Base-by-base conservation (phyloP, 192 early-diverging fungal species). In the Piromyces finnis region DNA sequence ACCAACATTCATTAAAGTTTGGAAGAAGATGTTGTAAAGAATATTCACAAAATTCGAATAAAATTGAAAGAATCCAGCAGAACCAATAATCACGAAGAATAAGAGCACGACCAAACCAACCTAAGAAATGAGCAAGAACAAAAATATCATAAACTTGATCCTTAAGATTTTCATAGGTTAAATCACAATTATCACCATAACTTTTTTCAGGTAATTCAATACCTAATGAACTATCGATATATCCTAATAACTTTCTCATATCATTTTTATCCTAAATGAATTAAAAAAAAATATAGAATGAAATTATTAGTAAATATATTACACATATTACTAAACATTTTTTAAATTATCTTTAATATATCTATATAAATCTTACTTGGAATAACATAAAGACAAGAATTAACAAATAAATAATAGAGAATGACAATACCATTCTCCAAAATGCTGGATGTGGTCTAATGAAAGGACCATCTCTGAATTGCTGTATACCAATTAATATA, bases 1-100 rank as follows among this genome's bases (percentile, higher is more conserved):
- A 98, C 96, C 96, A 98, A 84, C 97, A 98, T 88, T 98, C 97
- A 79, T 94, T 93, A 88, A 98, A 98, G 85, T 98, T 98, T 79
- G 94, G 93, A 83, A 98, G 88, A 84, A 97, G 97, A 86, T 98
- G 96, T 80, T 92, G 89, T 77, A 98, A 87, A 78, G 95, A 94
- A 86, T 98, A 98, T 83, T 98, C 97, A 89, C 94, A 90, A 30
- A 97, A 86, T 85, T 98, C 97, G 86, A 98, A 98, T 84, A 95
- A 91, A 78, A 98, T 84, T 0, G 95, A 96, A 79, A 97, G 83
- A 77, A 98, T 95, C 97, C 97, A 98, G 85, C 95, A 97, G 84
- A 97, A 93, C 81, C 93, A 96, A 84, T 93, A 92, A 85, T 98
- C 96, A 39, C 97, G 92, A 78, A 98, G 85, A 78, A 98, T 94